Conservation (phyloP, 768 basidiomycete species). For the Amyloporia xantha region DNA sequence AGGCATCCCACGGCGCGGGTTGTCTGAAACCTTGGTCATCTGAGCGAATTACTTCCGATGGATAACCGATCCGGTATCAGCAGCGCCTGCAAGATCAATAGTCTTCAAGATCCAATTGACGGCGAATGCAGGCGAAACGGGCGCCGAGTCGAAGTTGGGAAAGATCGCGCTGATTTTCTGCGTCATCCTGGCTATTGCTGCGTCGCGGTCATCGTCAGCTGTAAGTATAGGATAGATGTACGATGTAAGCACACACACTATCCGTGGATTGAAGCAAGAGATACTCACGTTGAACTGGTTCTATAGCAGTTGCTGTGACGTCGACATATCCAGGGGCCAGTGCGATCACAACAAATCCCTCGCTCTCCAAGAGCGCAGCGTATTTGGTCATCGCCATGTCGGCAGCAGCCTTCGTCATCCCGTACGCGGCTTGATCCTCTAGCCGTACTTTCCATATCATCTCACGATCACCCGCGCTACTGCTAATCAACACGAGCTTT, state of each 20-base stretch:
- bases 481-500: slow-evolving; percentile 29
- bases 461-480: slow-evolving; percentile 24
- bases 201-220: neutral
- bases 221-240: too few species aligned
- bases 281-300: neutral
- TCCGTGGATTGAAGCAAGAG: neutral
- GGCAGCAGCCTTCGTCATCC: slow-evolving; percentile 31
- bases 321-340: slow-evolving; percentile 7
- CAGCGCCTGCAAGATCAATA: neutral
- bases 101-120: neutral
- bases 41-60: too few species aligned
- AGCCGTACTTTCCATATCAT: slow-evolving; percentile 15
- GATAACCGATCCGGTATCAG: neutral
- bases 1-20: too few species aligned
- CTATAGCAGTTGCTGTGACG: neutral
- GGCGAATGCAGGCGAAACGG: neutral
- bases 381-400: slow-evolving; percentile 33
- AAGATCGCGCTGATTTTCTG: neutral
- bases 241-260: too few species aligned
- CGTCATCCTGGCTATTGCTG: neutral
- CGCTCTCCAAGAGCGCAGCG: slow-evolving; percentile 14
- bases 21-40: too few species aligned
- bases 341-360: neutral
- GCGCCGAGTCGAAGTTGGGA: neutral
- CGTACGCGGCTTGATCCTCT: slow-evolving; percentile 21